Base-by-base conservation (phyloP, 345 rosid genomes). In the Aurinia saxatilis region DNA sequence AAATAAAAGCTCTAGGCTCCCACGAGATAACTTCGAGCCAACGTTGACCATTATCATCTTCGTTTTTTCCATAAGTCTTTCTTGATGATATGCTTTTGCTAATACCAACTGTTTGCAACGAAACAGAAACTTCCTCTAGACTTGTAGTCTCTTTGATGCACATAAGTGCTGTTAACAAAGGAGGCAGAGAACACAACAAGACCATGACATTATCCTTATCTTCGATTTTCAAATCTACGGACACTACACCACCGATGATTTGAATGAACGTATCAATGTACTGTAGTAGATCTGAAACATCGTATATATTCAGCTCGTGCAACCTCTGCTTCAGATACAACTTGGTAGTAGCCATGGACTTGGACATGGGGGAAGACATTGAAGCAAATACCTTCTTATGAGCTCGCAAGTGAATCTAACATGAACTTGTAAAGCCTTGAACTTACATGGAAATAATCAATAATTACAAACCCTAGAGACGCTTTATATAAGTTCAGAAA, bases 11-110 rank as follows among this genome's bases (percentile, higher is more conserved):
- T 57, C 93, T 76, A 76, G 98, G 96, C 80, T 89, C 96, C 95
- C 96, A 92, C 0, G 95, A 92, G 72, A 92, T 80, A 48, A 89
- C 79, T 71, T 92, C 93, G 10, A 78, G 83, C 97, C 93, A 85
- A 48, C 72, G 82, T 53, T 84, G 93, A n/a, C 60, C 76, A 73
- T 55, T 71, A 33, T 11, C 60, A 40, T 67, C 79, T n/a, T 77
- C 87, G 23, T 80, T 82, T n/a, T n/a, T n/a, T n/a, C 42, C 84
- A 5, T 55, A 78, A 27, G 60, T 66, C 47, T 57, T 12, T 34
- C 14, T 49, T 21, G 25, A 2, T 21, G n/a, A n/a, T n/a, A 21
- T 21, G 25, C 27, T 23, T 23, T 23, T 23, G 27, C 3, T 23
- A 2, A 23, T 23, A 23, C 27, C 27, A 23, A 2, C 27, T 23